Conservation (phyloP, 176 grass and related monocot genomes). For the Phragmites australis region DNA sequence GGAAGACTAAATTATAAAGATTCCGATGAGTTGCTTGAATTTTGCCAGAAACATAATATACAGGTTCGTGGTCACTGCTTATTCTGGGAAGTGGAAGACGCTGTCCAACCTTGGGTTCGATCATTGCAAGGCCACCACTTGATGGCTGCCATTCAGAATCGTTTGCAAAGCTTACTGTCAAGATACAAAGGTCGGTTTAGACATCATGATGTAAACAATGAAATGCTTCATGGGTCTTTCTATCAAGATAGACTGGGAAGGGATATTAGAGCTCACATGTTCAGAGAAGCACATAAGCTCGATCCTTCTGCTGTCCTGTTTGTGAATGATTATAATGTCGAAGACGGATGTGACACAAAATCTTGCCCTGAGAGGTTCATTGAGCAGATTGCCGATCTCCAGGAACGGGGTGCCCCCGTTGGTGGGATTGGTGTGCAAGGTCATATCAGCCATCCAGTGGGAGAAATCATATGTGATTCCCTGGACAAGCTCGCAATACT, state of each 20-base stretch:
- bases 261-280: constrained; percentile 96
- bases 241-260: constrained; percentile 85
- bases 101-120: constrained; percentile 78
- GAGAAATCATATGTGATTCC: constrained; percentile 87
- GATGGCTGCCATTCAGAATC: constrained; percentile 69
- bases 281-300: constrained; percentile 78
- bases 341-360: constrained; percentile 91
- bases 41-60: constrained; percentile 81
- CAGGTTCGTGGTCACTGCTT: constrained; percentile 88
- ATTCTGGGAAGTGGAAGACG: constrained; percentile 93
- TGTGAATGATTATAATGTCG: constrained; percentile 97
- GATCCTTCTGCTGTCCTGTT: constrained; percentile 87
- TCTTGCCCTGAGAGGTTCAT: constrained; percentile 78
- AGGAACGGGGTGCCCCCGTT: constrained; percentile 77
- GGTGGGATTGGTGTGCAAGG: constrained; percentile 94
- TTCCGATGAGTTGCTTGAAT: constrained; percentile 86
- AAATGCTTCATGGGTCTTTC: constrained; percentile 98
- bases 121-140: constrained; percentile 73
- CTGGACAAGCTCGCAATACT: constrained; percentile 84
- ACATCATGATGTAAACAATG: constrained; percentile 98
- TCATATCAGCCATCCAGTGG: constrained; percentile 86
- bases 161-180: constrained; percentile 63
- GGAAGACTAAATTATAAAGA: constrained; percentile 83
- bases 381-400: constrained; percentile 84
- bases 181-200: constrained; percentile 85